Conservation (phyloP, 2,329 filamentous ascomycete species). For the Grosmannia penicillata region DNA sequence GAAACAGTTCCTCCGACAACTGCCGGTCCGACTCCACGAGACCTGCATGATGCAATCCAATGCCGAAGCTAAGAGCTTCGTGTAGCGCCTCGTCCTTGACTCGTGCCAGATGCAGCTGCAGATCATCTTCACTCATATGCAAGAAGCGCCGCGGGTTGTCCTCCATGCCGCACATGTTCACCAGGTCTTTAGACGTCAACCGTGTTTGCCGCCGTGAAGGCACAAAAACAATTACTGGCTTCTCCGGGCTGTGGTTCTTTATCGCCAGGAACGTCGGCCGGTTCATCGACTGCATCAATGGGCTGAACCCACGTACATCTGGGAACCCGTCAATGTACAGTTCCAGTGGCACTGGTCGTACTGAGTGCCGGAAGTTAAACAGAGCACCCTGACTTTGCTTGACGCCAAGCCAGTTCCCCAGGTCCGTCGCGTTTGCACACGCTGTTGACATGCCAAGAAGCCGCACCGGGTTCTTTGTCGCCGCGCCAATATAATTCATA, state of each 20-base stretch:
- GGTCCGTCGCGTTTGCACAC: slow-evolving; percentile 85
- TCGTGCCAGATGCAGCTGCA: slow-evolving; percentile 71
- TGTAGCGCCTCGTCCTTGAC: slow-evolving; percentile 88
- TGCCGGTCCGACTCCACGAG: slow-evolving; percentile 88
- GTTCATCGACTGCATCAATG: slow-evolving; percentile 99
- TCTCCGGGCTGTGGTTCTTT: slow-evolving; percentile 89
- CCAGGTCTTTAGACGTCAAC: slow-evolving; percentile 86
- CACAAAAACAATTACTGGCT: slow-evolving; percentile 97
- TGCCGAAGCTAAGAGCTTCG: slow-evolving; percentile 93
- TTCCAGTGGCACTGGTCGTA: slow-evolving; percentile 87
- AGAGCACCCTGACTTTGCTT: slow-evolving; percentile 55
- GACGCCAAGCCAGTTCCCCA: slow-evolving; percentile 93
- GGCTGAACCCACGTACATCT: slow-evolving; percentile 87
- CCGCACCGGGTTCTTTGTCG: slow-evolving; percentile 77
- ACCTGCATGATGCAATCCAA: slow-evolving; percentile 92
- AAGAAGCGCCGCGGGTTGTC: slow-evolving; percentile 91
- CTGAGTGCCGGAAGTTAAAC: slow-evolving; percentile 96
- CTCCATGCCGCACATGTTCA: slow-evolving; percentile 97
- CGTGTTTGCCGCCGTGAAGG: slow-evolving; percentile 90
- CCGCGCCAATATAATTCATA: slow-evolving; percentile 98
- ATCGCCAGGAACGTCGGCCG: slow-evolving; percentile 91
- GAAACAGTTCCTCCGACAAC: slow-evolving; percentile 83
- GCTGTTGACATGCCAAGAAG: slow-evolving; percentile 98
- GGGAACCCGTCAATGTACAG: slow-evolving; percentile 97
- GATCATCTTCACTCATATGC: slow-evolving; percentile 85